These are phyloP conservation scores for Aciculosporium take DNA, from an alignment of 2,329 filamentous ascomycete genomes.

Conservation along the genomic window DNA sequence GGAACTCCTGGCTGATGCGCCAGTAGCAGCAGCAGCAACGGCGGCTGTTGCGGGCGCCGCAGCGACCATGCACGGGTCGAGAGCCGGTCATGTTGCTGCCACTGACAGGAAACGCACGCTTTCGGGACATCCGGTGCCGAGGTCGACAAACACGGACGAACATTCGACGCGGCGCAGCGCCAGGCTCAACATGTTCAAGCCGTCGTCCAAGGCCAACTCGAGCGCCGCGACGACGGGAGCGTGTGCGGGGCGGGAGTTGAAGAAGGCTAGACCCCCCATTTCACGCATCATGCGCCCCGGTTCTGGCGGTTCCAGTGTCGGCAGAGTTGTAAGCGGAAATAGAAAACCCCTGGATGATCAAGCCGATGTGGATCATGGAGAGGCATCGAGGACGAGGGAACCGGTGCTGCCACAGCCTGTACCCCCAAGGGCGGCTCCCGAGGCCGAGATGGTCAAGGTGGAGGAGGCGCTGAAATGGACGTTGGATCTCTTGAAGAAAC, in stretches of 20 bases:
- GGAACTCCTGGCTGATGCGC: slow-evolving; percentile 29
- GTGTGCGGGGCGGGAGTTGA: slow-evolving; percentile 54
- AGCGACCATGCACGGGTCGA: slow-evolving; percentile 18
- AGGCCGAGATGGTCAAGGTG: slow-evolving; percentile 46
- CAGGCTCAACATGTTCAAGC: slow-evolving; percentile 53
- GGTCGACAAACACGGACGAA: slow-evolving; percentile 41
- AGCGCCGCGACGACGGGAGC: slow-evolving; percentile 41
- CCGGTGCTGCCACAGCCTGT: slow-evolving; percentile 21
- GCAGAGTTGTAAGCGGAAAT: slow-evolving; percentile 80
- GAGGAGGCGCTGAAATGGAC: slow-evolving; percentile 65
- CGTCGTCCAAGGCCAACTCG: slow-evolving; percentile 51
- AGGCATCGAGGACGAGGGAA: slow-evolving; percentile 35
- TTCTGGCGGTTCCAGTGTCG: slow-evolving; percentile 56
- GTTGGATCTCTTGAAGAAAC: slow-evolving; percentile 66
- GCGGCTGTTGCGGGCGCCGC: slow-evolving; percentile 22
- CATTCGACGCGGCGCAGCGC: slow-evolving; percentile 52
- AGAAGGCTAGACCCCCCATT: slow-evolving; percentile 66
- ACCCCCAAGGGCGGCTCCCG: slow-evolving; percentile 26
- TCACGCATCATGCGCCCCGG: slow-evolving; percentile 51
- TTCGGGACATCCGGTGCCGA: slow-evolving; percentile 61
- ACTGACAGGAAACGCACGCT: slow-evolving; percentile 75
- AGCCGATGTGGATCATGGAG: slow-evolving; percentile 56
- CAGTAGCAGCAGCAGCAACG: slow-evolving; percentile 18
- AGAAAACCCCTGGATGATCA: slow-evolving; percentile 58
- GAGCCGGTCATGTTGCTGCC: slow-evolving; percentile 25